phyloP scores from a whole-genome alignment of 352 stramenopile species.

The Blastocystis sp. region DNA sequence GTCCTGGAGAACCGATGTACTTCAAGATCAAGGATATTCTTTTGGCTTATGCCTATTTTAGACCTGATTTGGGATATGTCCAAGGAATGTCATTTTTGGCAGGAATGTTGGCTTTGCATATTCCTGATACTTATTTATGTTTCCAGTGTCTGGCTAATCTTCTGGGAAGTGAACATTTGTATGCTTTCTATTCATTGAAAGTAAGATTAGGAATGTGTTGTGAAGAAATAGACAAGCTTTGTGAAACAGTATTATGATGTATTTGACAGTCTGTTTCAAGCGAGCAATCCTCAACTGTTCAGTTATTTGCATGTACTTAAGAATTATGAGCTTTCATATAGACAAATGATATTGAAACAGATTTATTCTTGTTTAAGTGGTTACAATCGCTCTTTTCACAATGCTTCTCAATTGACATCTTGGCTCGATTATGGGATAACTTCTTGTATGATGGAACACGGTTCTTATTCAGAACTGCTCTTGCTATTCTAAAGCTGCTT shows the following conservation, averaged over 20 bases:
- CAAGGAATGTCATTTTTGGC: conserved; percentile 66
- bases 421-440: conserved; percentile 28
- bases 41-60: conserved; percentile 50
- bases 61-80: conserved; percentile 59
- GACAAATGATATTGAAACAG: neutral
- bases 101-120: conserved; percentile 59
- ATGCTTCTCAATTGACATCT: conserved; percentile 43
- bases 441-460: conserved; percentile 61
- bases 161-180: conserved; percentile 52
- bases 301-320: conserved; percentile 30
- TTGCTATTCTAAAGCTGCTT: conserved; percentile 34
- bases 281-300: conserved; percentile 27
- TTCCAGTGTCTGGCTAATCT: conserved; percentile 62
- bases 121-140: conserved; percentile 45
- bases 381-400: conserved; percentile 47
- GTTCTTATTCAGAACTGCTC: conserved; percentile 31
- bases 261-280: conserved; percentile 39
- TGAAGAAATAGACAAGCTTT: neutral
- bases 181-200: conserved; percentile 61
- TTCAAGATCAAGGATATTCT: conserved; percentile 34
- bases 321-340: neutral
- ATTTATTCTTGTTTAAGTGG: conserved; percentile 57
- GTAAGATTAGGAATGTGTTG: neutral
- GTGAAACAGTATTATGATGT: conserved; percentile 48
- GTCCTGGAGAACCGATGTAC: conserved; percentile 36